Conservation (phyloP, 768 basidiomycete genomes). For the Tubosaeta brunneosetosa region DNA sequence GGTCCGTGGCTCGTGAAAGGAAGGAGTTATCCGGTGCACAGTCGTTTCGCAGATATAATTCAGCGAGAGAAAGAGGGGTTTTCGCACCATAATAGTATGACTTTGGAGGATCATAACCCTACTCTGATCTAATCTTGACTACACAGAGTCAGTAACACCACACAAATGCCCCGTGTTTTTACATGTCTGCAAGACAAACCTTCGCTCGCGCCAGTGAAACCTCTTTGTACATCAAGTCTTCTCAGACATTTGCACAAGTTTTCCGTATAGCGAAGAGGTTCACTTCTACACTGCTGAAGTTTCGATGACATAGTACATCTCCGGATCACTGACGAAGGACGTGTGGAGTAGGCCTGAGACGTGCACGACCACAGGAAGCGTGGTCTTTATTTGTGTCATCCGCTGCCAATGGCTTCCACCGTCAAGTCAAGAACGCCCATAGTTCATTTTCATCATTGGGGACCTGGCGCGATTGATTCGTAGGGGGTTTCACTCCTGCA, state of each 20-base stretch:
- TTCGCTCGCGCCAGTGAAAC: constrained; percentile 28
- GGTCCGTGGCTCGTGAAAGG: constrained; percentile 15
- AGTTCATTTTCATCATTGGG: constrained; percentile 16
- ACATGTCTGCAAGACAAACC: constrained; percentile 44
- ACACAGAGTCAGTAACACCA: constrained; percentile 9
- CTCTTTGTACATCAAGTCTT: constrained; percentile 17
- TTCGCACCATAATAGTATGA: too few relatives aligned
- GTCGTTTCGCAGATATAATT: constrained; percentile 48
- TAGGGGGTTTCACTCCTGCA: background rate
- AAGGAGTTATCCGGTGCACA: constrained; percentile 25
- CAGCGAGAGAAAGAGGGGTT: constrained; percentile 25
- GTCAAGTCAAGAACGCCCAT: constrained; percentile 18
- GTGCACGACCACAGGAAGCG: background rate
- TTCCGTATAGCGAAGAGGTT: constrained; percentile 33
- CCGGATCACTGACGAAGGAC: constrained; percentile 7
- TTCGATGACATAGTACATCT: background rate
- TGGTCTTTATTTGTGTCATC: constrained; percentile 30
- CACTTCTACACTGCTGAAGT: background rate
- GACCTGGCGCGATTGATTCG: constrained; percentile 15
- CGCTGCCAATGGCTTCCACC: constrained; percentile 35
- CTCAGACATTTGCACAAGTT: constrained; percentile 29
- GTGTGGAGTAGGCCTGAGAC: background rate
- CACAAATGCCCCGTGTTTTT: constrained; percentile 42
- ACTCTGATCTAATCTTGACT: constrained; percentile 39
- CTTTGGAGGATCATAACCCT: constrained; percentile 16